Evolutionary conservation across 2,329 filamentous ascomycete species (phyloP), one percentile per base, ranked within the genome.

Genomic region (Alternaria sp.): DNA sequence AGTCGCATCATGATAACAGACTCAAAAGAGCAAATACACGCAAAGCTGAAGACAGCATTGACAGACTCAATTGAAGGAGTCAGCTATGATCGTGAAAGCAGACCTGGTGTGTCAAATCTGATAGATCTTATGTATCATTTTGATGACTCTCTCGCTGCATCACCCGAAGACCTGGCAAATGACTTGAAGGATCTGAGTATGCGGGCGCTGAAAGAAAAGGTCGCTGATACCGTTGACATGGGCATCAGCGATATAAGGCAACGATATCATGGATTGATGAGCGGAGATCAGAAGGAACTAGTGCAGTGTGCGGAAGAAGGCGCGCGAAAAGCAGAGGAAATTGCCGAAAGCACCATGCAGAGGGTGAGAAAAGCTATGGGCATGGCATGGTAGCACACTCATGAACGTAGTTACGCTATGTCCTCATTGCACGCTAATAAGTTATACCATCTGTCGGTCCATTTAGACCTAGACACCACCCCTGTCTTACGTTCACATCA

Each of bases 91-190:
- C 88, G 88, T 0, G 72, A 76, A 0, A 72, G 68, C 0, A 85
- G 95, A 24, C 94, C 94, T 0, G 95, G 93, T 0, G 91, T 99
- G 4, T 89, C 94, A 11, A 99, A 98, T 75, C 82, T 99, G 12
- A 80, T 99, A 1, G 88, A 93, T 58, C 86, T 99, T 16, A 80
- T 94, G n/a, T 88, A 88, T 24, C 87, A 92, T 63, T 87, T 94
- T 68, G 86, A 89, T 54, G 66, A 75, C 4, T 68, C 44, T 48
- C 73, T 74, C 5, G 76, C 78, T 26, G 62, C 69, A 2, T 73
- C 82, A 11, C 68, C 70, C 3, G 74, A 82, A 28, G 82, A 82
- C 6, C 68, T 88, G 39, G 86, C 83, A 1, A 64, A 67, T 7
- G 81, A 85, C 24, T 76, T 83, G 55, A 69, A 79, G 28, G 70